Conservation (phyloP, 192 early-diverging fungal species). For the Kappamyces sp. region DNA sequence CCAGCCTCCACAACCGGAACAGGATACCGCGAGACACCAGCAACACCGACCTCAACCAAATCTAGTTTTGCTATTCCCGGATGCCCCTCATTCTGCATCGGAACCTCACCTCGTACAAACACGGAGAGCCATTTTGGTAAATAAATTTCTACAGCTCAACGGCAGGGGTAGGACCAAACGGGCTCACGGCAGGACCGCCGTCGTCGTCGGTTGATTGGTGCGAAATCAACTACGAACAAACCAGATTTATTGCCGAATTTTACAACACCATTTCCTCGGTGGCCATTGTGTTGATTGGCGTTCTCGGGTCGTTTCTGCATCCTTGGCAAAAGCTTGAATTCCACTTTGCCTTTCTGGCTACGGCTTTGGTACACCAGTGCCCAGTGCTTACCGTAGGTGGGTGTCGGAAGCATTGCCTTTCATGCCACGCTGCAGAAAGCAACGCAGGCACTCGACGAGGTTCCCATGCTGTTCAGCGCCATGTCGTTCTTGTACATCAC, state of each 20-base stretch:
- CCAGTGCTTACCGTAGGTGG: constrained; percentile 1
- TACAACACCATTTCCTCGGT: constrained; percentile 3
- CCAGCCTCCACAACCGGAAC: too few relatives aligned
- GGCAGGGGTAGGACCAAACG: too few relatives aligned
- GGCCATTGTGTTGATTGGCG: not conserved
- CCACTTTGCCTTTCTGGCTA: too few relatives aligned
- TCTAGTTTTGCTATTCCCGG: too few relatives aligned
- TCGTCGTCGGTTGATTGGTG: constrained; percentile 8
- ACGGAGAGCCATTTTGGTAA: constrained; percentile 9
- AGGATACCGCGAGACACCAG: too few relatives aligned
- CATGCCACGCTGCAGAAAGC: constrained; percentile 2
- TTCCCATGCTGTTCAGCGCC: constrained; percentile 1
- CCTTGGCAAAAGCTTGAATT: not conserved
- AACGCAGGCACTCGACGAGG: not conserved
- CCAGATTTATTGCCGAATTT: constrained; percentile 3
- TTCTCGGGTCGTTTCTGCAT: not conserved
- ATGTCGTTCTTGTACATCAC: not conserved
- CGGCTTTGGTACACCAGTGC: not conserved
- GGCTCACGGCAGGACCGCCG: too few relatives aligned
- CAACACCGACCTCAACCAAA: too few relatives aligned
- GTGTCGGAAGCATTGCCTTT: not conserved
- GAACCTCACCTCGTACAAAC: constrained; percentile 4
- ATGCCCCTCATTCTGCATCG: not conserved
- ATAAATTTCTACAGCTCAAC: too few relatives aligned
- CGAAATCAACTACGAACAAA: not conserved